These are phyloP conservation scores for Aspergillus funiculosus DNA, from an alignment of 495 filamentous ascomycete genomes.

Conservation along the genomic window DNA sequence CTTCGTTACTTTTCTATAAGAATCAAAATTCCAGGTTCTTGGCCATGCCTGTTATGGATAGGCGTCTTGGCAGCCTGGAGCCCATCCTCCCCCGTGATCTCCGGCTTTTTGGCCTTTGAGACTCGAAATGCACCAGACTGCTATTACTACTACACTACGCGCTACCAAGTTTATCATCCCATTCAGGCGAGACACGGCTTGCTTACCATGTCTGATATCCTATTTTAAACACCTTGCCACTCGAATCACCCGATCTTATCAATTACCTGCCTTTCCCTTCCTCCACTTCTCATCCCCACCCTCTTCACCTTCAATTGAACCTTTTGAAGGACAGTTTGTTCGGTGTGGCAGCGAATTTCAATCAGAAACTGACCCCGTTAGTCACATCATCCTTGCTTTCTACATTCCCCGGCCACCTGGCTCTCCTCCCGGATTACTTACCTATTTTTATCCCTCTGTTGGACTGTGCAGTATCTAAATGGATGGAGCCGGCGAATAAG, in stretches of 20 bases:
- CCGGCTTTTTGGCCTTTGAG: no score
- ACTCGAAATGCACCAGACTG: no score
- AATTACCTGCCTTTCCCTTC: slow-evolving; percentile 9
- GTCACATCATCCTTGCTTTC: slow-evolving; percentile 11
- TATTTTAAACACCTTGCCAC: background rate
- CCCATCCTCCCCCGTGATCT: slow-evolving; percentile 6
- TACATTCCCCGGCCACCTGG: slow-evolving; percentile 14
- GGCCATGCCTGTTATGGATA: slow-evolving; percentile 6
- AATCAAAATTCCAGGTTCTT: no score
- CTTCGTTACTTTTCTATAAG: no score
- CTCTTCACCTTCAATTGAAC: background rate
- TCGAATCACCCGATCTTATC: slow-evolving; percentile 14
- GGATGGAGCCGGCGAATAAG: slow-evolving; percentile 48
- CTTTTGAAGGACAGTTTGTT: slow-evolving; percentile 2
- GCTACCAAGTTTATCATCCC: background rate
- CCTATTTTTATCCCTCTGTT: slow-evolving; percentile 17
- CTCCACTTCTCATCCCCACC: background rate
- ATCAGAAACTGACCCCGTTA: slow-evolving; percentile 1
- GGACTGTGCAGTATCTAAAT: slow-evolving; percentile 29
- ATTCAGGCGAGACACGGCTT: background rate
- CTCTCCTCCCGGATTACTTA: slow-evolving; percentile 14
- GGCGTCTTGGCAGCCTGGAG: slow-evolving; percentile 6
- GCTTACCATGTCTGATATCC: background rate
- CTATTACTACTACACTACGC: background rate
- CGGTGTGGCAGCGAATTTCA: slow-evolving; percentile 10